These are phyloP conservation scores for Saussurea involucrata DNA, from an alignment of 129 eudicot species.

Conservation along the genomic window DNA sequence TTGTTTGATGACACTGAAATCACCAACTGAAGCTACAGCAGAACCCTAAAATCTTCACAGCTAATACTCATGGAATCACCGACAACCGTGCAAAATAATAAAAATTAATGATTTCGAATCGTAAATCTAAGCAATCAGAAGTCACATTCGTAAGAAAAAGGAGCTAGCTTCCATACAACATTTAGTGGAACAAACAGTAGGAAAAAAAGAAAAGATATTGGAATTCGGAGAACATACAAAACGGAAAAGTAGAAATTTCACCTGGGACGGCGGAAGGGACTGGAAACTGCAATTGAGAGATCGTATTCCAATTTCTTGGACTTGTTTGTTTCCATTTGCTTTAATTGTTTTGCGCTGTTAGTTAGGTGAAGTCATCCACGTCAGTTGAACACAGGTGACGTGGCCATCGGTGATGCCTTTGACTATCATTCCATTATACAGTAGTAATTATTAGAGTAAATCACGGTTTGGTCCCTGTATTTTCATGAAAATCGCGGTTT, in stretches of 20 bases:
- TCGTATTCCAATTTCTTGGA: neutral
- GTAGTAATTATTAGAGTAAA: too few relatives aligned
- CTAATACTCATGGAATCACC: neutral
- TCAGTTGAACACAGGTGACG: constrained; percentile 9
- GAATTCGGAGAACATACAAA: neutral
- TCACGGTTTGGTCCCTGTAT: neutral
- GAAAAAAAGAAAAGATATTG: neutral
- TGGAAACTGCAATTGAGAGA: constrained; percentile 19
- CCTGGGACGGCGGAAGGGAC: constrained; percentile 8
- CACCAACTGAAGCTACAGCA: constrained; percentile 5
- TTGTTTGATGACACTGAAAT: neutral
- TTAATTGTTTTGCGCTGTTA: constrained; percentile 14
- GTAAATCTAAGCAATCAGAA: neutral
- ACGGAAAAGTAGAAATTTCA: neutral
- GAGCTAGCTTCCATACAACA: constrained; percentile 5
- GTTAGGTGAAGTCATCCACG: constrained; percentile 19
- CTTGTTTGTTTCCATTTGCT: constrained; percentile 8
- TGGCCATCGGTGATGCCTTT: neutral
- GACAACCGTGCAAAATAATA: neutral
- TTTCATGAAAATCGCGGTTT: neutral
- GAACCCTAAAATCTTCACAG: constrained; percentile 15
- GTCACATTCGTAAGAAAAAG: constrained; percentile 5
- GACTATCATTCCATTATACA: neutral
- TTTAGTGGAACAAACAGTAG: neutral
- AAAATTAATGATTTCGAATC: neutral